phyloP scores from a whole-genome alignment of 495 filamentous ascomycete genomes.

The Trichocladium uniseriatum region DNA sequence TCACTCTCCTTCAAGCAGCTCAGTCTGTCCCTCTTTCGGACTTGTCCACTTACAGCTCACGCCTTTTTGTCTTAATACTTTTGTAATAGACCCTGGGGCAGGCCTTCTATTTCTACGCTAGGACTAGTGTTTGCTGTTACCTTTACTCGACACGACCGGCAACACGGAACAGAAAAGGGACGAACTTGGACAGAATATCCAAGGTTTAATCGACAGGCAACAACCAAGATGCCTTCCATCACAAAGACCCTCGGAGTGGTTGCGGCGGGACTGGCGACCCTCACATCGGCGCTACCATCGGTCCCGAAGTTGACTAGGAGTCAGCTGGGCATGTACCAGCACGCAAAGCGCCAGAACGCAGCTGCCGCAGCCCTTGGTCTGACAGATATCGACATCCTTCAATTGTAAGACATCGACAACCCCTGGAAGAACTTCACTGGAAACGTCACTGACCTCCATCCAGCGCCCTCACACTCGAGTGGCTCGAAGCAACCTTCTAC shows the following conservation, averaged over 20 bases:
- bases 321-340: conserved; percentile 36
- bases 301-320: conserved; percentile 34
- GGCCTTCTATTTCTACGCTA: conserved; percentile 24
- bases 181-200: conserved; percentile 18
- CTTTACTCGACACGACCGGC: conserved; percentile 3
- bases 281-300: conserved; percentile 37
- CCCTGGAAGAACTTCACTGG: too few relatives aligned
- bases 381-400: conserved; percentile 56
- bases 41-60: conserved; percentile 17
- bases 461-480: conserved; percentile 56
- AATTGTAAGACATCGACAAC: conserved; percentile 48
- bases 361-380: conserved; percentile 44
- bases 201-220: conserved; percentile 14
- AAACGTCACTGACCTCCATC: neutral
- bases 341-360: conserved; percentile 44
- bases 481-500: conserved; percentile 56
- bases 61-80: conserved; percentile 26
- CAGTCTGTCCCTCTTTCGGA: conserved; percentile 21
- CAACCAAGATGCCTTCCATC: conserved; percentile 38
- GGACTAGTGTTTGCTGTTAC: conserved; percentile 34
- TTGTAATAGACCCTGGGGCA: conserved; percentile 28
- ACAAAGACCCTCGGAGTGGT: conserved; percentile 34
- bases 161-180: conserved; percentile 19
- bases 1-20: conserved; percentile 37
- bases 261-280: conserved; percentile 37